Evolutionary conservation across 164 flowering plant genomes (phyloP), one percentile per base, ranked within the genome.

Genomic region (Tetrastigma voinierianum): DNA sequence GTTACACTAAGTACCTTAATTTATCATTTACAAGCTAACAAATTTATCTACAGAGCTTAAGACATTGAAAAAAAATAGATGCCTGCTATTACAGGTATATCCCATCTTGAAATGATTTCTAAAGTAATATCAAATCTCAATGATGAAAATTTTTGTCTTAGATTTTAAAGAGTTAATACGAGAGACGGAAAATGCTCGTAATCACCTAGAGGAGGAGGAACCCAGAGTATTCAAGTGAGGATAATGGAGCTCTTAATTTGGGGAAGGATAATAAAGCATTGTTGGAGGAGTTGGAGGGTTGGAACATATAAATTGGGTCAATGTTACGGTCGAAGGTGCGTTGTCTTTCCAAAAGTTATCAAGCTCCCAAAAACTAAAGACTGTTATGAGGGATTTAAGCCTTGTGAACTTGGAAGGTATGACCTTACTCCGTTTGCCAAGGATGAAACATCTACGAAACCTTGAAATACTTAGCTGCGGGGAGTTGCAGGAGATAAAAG

Each of bases 21-120:
- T n/a, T n/a, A n/a, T n/a, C n/a, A n/a, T n/a, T 25, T 71, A 5
- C 54, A 66, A 0, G 66, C 70, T 66, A 55, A 2, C 1, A 12
- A 21, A 18, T 8, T 32, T 71, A 43, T 70, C 74, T 1, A 0
- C 18, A 44, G 66, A 46, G 16, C 1, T 65, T 1, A 18, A 11
- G 18, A 46, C 44, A 0, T 25, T 61, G 24, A 18, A 16, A 8
- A 52, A 46, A 0, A 45, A 66, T 1, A 61, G 6, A 24, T 4
- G 1, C n/a, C 19, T 70, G 25, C 8, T 17, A 3, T n/a, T 70
- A 11, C 47, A 64, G 5, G 16, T 13, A 70, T 0, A 2, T n/a
- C n/a, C n/a, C n/a, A n/a, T n/a, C 73, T 70, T 11, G 0, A 1
- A 7, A 21, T 9, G 0, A 59, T 70, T 23, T 2, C 0, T 2